Percentiles rank a stretch among this genome's conserved stretches.
These are phyloP conservation scores for Asterionellopsis glacialis DNA, from an alignment of 108 stramenopile genomes.

Conservation along the genomic window DNA sequence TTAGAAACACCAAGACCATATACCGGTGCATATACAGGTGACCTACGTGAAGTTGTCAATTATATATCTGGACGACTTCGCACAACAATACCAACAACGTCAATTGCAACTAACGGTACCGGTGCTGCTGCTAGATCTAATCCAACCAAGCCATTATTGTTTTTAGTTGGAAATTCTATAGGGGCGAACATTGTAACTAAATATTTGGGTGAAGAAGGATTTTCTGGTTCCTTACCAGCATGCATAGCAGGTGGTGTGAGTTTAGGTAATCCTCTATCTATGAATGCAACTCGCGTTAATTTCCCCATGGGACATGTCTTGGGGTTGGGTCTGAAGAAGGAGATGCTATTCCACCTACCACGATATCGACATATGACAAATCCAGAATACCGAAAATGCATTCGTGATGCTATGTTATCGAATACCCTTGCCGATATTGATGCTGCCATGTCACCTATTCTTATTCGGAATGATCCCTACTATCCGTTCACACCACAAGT, in stretches of 20 bases:
- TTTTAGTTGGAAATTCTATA: constrained; percentile 51
- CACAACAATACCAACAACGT: not conserved
- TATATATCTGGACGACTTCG: constrained; percentile 30
- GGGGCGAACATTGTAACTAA: constrained; percentile 65
- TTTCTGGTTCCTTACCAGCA: constrained; percentile 40
- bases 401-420: constrained; percentile 26
- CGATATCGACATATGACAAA: constrained; percentile 6
- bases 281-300: constrained; percentile 20
- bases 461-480: constrained; percentile 38
- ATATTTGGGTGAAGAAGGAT: constrained; percentile 63
- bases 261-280: constrained; percentile 53
- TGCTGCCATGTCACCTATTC: constrained; percentile 31
- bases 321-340: constrained; percentile 38
- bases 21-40: constrained; percentile 61
- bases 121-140: too few species aligned
- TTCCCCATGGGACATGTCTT: constrained; percentile 44
- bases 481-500: constrained; percentile 39
- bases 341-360: constrained; percentile 21
- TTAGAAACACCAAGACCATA: constrained; percentile 47
- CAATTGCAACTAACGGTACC: too few species aligned
- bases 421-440: constrained; percentile 45
- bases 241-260: constrained; percentile 44
- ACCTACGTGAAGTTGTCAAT: constrained; percentile 42
- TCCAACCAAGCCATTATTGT: constrained; percentile 19
- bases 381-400: constrained; percentile 27